phyloP scores from a whole-genome alignment of 495 filamentous ascomycete genomes.

The Oidiodendron maius region DNA sequence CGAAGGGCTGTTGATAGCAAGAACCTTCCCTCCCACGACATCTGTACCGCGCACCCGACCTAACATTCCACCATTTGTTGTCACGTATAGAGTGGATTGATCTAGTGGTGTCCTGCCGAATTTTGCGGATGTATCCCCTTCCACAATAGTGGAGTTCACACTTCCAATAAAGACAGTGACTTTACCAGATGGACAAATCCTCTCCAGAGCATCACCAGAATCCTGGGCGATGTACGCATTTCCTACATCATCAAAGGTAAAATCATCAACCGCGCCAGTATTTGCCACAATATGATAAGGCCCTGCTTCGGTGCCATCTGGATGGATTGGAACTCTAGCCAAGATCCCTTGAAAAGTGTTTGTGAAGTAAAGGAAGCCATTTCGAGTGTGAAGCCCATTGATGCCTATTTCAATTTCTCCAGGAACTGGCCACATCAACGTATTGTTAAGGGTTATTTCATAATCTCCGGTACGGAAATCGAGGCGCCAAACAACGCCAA shows the following conservation, averaged over 20 bases:
- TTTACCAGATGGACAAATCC: constrained; percentile 3
- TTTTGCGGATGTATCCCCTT: constrained; percentile 11
- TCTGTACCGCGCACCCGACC: constrained; percentile 19
- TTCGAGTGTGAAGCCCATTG: constrained; percentile 29
- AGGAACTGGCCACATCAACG: constrained; percentile 16
- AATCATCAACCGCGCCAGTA: not conserved
- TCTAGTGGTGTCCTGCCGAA: constrained; percentile 17
- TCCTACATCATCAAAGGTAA: not conserved
- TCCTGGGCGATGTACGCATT: not conserved
- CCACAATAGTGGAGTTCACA: constrained; percentile 11
- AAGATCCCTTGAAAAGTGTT: constrained; percentile 19
- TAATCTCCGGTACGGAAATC: constrained; percentile 27
- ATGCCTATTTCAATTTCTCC: constrained; percentile 24
- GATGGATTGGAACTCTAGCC: not conserved
- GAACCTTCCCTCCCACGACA: constrained; percentile 16
- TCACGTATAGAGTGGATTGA: constrained; percentile 18
- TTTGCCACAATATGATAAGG: not conserved
- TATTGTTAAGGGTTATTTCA: constrained; percentile 26
- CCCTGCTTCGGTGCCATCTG: not conserved
- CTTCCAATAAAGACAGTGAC: constrained; percentile 11
- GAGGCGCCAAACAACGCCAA: constrained; percentile 30
- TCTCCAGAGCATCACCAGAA: not conserved
- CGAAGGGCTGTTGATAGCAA: constrained; percentile 20
- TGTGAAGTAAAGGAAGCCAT: constrained; percentile 33
- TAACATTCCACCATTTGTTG: constrained; percentile 13